These are phyloP conservation scores for Termitomyces sp. DNA, from an alignment of 768 basidiomycete species.

Conservation along the genomic window DNA sequence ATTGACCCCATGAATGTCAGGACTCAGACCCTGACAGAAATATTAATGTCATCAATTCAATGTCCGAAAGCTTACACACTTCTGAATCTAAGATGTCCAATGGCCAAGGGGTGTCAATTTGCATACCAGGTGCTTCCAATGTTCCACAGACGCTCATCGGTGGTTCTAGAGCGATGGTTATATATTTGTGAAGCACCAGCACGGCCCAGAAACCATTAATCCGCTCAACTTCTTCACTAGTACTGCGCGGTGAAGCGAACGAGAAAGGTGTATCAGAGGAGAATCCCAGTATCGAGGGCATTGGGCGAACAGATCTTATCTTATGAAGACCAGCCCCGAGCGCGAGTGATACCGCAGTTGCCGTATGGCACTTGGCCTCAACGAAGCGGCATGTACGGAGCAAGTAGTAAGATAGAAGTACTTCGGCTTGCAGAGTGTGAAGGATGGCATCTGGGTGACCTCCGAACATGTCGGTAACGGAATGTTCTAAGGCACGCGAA, in stretches of 20 bases:
- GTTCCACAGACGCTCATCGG: constrained; percentile 48
- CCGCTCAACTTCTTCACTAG: constrained; percentile 52
- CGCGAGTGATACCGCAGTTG: constrained; percentile 46
- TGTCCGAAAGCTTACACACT: constrained; percentile 19
- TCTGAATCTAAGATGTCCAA: constrained; percentile 31
- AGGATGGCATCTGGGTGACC: constrained; percentile 43
- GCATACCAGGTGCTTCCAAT: constrained; percentile 43
- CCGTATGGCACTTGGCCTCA: constrained; percentile 54
- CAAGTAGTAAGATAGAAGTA: constrained; percentile 64
- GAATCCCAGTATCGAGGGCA: constrained; percentile 31
- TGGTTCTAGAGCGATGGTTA: constrained; percentile 47
- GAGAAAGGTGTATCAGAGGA: constrained; percentile 36
- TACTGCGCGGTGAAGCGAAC: constrained; percentile 23
- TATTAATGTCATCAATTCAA: constrained; percentile 11
- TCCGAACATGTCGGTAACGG: constrained; percentile 40
- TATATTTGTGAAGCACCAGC: constrained; percentile 51
- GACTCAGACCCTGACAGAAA: constrained; percentile 33
- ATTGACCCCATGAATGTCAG: constrained; percentile 36
- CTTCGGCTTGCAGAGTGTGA: constrained; percentile 53
- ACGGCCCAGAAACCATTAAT: constrained; percentile 66
- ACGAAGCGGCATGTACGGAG: constrained; percentile 52
- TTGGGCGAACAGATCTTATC: constrained; percentile 30
- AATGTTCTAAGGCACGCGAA: constrained; percentile 39
- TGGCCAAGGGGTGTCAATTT: constrained; percentile 52
- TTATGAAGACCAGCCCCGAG: constrained; percentile 43